Base-by-base conservation (phyloP, 192 early-diverging fungal genomes). In the Coemansia sp. region DNA sequence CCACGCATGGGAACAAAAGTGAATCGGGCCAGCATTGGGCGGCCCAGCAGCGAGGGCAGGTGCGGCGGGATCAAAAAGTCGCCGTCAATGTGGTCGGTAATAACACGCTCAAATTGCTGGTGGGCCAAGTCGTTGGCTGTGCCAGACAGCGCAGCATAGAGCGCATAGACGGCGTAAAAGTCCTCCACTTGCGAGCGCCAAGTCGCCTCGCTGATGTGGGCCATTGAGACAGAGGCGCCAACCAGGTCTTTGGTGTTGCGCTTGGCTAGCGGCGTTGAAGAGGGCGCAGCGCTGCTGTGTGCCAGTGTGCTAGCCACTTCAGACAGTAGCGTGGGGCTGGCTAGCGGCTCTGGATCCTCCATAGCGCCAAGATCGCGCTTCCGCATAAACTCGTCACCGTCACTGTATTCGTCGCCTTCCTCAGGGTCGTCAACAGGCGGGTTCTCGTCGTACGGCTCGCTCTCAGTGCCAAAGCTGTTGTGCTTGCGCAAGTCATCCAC, bases 401-500 rank as follows among this genome's bases (percentile, higher is more conserved):
- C 76, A 57, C 71, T 73, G 64, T 79, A 79, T 68, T 79, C 76
- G 58, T 79, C 76, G 14, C 62, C 76, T 42, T 79, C 76, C 33
- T 79, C 76, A 2, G 76, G 76, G 36, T 79, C 76, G 25, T 79
- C 71, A 2, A 79, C 76, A 3, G 76, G 76, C 43, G 76, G 76
- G 45, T 79, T 73, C 56, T 79, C 76, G 71, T 79, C 76, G 47
- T 79, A 79, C 12, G 76, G 76, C 68, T 79, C 71, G 59, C 60
- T 62, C 14, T 62, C 39, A 0, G 71, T 73, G 20, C 76, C 71
- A 47, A 72, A 60, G 43, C 45, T 66, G 59, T 73, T 73, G 65
- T 79, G 76, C 57, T 73, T 73, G 61, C 76, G 71, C 76, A 79
- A n/a, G 33, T 79, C 76, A 25, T 79, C 76, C 9, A 79, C 76